Percentiles rank a stretch among this genome's conserved stretches.
phyloP scores from a whole-genome alignment of 2,329 filamentous ascomycete genomes.

The Talaromyces sp. region DNA sequence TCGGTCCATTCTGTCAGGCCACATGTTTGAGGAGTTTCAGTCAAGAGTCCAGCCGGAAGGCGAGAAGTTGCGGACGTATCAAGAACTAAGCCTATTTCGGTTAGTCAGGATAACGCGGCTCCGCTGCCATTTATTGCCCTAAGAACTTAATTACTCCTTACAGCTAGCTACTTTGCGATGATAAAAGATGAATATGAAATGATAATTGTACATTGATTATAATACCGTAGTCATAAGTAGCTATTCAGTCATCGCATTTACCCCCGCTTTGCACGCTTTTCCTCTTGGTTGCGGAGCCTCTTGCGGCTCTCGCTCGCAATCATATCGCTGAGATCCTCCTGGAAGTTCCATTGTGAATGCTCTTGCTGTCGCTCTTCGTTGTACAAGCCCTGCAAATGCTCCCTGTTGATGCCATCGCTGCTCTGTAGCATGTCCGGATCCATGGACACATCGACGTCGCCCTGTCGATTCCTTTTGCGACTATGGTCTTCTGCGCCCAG shows the following conservation, averaged over 20 bases:
- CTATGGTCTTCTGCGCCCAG: conserved; percentile 73
- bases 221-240: not conserved
- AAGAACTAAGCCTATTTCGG: not conserved
- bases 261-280: conserved; percentile 58
- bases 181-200: not conserved
- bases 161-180: not conserved
- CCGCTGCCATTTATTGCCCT: not conserved
- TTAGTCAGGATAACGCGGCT: not conserved
- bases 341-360: conserved; percentile 67
- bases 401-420: conserved; percentile 74
- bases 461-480: conserved; percentile 89
- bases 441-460: conserved; percentile 88
- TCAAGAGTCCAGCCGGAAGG: not conserved
- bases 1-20: not conserved
- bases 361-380: conserved; percentile 63
- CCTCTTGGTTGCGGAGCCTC: conserved; percentile 79
- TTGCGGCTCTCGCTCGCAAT: conserved; percentile 91
- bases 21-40: not conserved
- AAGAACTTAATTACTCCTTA: not conserved
- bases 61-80: not conserved
- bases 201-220: not conserved
- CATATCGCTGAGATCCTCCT: conserved; percentile 92
- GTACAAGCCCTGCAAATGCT: conserved; percentile 73
- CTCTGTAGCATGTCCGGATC: conserved; percentile 74
- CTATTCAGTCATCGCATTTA: not conserved